Base-by-base conservation (phyloP, 208 protist species). In the Porcisia deanei region DNA sequence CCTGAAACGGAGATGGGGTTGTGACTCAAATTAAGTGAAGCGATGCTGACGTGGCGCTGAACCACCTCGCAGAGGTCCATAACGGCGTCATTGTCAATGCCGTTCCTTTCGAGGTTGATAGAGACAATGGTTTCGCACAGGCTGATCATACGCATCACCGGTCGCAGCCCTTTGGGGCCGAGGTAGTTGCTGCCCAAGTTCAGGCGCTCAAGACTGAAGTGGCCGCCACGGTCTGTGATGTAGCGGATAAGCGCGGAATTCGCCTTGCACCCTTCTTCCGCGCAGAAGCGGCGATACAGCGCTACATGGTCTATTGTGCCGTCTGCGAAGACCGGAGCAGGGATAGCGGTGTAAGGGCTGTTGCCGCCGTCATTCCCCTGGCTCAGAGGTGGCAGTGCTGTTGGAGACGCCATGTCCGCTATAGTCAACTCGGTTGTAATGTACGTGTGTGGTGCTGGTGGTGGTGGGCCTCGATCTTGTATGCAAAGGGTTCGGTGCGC, bases 51-150 rank as follows among this genome's bases (percentile, higher is more conserved):
- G 85, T 98, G 95, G n/a, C 63, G 74, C 77, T 88, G 63, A 12
- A 96, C 77, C 61, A 94, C 91, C 1, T 72, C 82, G 73, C 88
- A 97, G 22, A 97, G 87, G 34, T 61, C 22, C 4, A 79, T 63
- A 7, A 97, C 92, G 20, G 85, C 86, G 49, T 86, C 84, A 80
- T 98, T 98, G 78, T 85, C 81, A n/a, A 88, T 87, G 2, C 95
- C 95, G 79, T 98, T 98, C 63, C 83, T 84, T 34, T 90, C 85
- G 0, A 98, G 71, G 75, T 94, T 88, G 47, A 98, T 79, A n/a
- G 75, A 73, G 10, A 80, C 88, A 34, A 97, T 80, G 3, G 93
- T 94, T 77, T 96, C 88, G 70, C 89, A 96, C 74, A 88, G 70
- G 25, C 85, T 83, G n/a, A 98, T 88, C 54, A 98, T 89, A 34